A percentile compares a stretch with the other conserved stretches of the same genome.
Evolutionary conservation across 2,329 filamentous ascomycete species (phyloP).

Genomic region (Alternaria ventricosa): DNA sequence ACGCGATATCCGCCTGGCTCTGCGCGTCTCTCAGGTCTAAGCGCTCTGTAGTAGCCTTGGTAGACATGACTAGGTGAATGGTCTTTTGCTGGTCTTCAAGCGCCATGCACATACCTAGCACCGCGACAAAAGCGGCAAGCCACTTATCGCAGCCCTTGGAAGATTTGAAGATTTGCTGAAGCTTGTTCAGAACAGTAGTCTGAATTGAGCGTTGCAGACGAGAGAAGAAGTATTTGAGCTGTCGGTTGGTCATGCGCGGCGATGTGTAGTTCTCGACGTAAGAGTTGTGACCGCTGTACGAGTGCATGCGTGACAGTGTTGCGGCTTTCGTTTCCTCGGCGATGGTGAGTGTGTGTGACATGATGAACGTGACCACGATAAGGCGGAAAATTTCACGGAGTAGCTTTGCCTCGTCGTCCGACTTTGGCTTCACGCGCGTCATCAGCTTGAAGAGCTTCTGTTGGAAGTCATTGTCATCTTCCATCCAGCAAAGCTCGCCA

Average conservation of each 20-base stretch:
- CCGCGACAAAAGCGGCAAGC: conserved; percentile 55
- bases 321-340: conserved; percentile 47
- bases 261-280: conserved; percentile 45
- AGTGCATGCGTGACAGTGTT: conserved; percentile 49
- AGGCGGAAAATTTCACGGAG: conserved; percentile 55
- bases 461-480: conserved; percentile 55
- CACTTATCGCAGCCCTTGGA: conserved; percentile 54
- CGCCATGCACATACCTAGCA: conserved; percentile 57
- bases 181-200: conserved; percentile 53
- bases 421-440: conserved; percentile 46
- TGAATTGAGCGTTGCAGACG: conserved; percentile 52
- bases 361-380: conserved; percentile 57
- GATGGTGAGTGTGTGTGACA: conserved; percentile 57
- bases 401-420: conserved; percentile 51
- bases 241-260: conserved; percentile 56
- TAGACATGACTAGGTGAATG: conserved; percentile 53
- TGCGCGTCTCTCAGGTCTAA: conserved; percentile 34
- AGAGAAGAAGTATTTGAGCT: conserved; percentile 59
- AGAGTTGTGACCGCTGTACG: conserved; percentile 37
- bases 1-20: conserved; percentile 49
- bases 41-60: conserved; percentile 42
- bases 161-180: conserved; percentile 56
- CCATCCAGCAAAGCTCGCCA: conserved; percentile 52
- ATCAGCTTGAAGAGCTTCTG: conserved; percentile 52
- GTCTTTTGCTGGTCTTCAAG: conserved; percentile 57